Evolutionary conservation across 495 filamentous ascomycete genomes (phyloP), one percentile per base, ranked within the genome.

Genomic region (Aspergillus taichungensis): DNA sequence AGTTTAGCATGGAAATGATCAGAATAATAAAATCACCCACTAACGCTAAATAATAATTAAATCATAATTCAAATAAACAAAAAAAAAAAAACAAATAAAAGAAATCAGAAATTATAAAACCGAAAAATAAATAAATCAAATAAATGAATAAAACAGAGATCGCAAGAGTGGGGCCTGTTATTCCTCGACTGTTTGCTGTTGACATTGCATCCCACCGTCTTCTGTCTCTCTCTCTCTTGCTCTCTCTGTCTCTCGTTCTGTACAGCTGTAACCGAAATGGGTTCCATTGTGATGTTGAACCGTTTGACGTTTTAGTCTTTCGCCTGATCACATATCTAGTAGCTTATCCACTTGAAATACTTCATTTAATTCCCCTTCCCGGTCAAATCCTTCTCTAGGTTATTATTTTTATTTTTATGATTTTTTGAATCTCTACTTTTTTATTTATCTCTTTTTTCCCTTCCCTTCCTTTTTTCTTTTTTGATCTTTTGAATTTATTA

Each of bases 261-360:
- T 68, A 65, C 62, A 67, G 60, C 62, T 67, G 66, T 64, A 60
- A 69, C 62, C 62, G 54, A 66, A 69, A 66, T 62, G 54, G 54
- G 51, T 43, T 54, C 46, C 48, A 52, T 51, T 45, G 42, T 54
- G 52, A 56, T 60, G 52, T 43, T 63, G 59, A 60, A 63, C 57
- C 51, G 57, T 66, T 24, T 60, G 55, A 64, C 55, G 53, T 64
- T 57, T 53, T 50, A 46, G 54, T 61, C 55, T 56, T 57, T 66
- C 57, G 63, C 63, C 60, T 64, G 63, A 63, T 67, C 62, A 66
- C 58, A 64, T 64, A 55, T 55, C 53, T 42, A 42, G 18, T 24
- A 24, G 57, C 51, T 58, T 63, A 64, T 67, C 63, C 63, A 67
- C 63, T 60, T 51, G 57, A 53, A 59, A 66, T 52, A 59, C 57